A percentile compares a stretch with the other conserved stretches of the same genome.
Conservation (phyloP, 371 early-diverging fungal genomes). For the Mucor saturninus region DNA sequence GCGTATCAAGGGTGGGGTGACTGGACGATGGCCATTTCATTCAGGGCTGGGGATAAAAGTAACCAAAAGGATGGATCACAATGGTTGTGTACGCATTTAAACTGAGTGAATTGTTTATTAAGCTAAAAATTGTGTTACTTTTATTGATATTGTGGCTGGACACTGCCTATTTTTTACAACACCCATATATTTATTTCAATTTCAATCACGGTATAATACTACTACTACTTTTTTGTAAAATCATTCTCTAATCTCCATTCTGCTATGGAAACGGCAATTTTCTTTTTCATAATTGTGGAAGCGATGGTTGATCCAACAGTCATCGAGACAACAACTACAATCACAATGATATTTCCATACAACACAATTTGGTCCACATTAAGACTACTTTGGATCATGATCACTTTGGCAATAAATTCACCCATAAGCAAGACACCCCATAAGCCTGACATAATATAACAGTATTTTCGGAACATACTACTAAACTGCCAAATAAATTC, state of each 20-base stretch:
- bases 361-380: constrained; percentile 39
- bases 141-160: too few species aligned
- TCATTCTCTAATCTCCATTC: constrained; percentile 18
- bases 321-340: constrained; percentile 20
- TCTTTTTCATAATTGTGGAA: constrained; percentile 8
- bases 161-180: too few species aligned
- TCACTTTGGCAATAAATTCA: constrained; percentile 43
- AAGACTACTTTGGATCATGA: constrained; percentile 42
- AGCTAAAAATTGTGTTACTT: too few species aligned
- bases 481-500: constrained; percentile 34
- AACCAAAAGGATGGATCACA: too few species aligned
- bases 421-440: constrained; percentile 43
- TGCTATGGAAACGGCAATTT: neutral
- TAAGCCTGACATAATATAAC: constrained; percentile 27
- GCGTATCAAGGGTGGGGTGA: too few species aligned
- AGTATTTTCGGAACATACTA: constrained; percentile 6
- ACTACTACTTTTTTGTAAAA: constrained; percentile 1
- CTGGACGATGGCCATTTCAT: too few species aligned
- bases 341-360: constrained; percentile 37
- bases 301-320: constrained; percentile 2
- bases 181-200: too few species aligned
- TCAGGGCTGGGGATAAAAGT: too few species aligned
- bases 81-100: too few species aligned
- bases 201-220: too few species aligned
- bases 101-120: too few species aligned